Percentiles rank a stretch among this genome's conserved stretches.
Conservation (phyloP, 163 green algal genomes). For the Volvox carteri region DNA sequence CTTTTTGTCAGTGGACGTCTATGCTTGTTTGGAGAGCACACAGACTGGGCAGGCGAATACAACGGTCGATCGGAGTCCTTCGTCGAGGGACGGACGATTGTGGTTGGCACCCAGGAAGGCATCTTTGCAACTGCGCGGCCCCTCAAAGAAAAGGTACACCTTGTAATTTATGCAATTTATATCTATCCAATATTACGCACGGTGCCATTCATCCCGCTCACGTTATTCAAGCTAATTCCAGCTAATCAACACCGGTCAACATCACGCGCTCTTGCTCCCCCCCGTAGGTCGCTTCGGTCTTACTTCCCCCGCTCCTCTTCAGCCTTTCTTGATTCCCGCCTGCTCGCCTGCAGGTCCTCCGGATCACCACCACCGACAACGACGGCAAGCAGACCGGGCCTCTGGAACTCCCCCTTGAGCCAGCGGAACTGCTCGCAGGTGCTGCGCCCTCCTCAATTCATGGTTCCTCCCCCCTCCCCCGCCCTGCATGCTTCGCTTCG, state of each 20-base stretch:
- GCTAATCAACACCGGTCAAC: too few relatives aligned
- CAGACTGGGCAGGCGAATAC: conserved; percentile 50
- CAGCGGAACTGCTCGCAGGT: conserved; percentile 25
- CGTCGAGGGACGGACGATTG: conserved; percentile 24
- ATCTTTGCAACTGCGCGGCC: conserved; percentile 10
- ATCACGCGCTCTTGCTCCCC: too few relatives aligned
- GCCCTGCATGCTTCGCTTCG: not conserved
- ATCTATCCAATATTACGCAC: too few relatives aligned
- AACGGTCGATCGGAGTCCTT: not conserved
- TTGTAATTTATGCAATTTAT: too few relatives aligned
- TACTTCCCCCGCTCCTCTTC: too few relatives aligned
- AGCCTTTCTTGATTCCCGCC: too few relatives aligned
- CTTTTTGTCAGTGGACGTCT: conserved; percentile 44
- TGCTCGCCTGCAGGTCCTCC: conserved; percentile 48
- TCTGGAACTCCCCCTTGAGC: not conserved
- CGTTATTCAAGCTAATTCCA: too few relatives aligned
- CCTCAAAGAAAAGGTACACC: conserved; percentile 4
- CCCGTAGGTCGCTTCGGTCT: too few relatives aligned
- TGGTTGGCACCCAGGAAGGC: conserved; percentile 50
- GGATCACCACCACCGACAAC: conserved; percentile 29
- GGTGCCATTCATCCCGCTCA: too few relatives aligned
- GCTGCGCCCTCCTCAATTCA: not conserved
- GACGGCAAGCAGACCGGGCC: not conserved
- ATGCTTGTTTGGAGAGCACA: conserved; percentile 53
- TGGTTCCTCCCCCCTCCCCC: not conserved